Percentiles rank a stretch among this genome's conserved stretches.
phyloP scores from a whole-genome alignment of 2,329 filamentous ascomycete species.

The Arthrobotrys sinensis region DNA sequence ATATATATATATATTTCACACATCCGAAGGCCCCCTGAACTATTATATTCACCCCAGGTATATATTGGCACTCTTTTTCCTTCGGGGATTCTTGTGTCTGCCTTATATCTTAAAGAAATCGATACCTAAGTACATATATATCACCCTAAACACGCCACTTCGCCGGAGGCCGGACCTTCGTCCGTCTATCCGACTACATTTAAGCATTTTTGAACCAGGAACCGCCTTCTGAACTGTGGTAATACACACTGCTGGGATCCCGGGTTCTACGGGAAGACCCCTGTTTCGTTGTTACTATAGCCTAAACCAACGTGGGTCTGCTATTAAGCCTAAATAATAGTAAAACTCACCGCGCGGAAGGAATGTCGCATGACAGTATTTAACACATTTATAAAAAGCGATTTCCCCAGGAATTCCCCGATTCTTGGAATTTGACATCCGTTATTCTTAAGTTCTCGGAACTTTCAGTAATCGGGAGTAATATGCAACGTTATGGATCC shows the following conservation, averaged over 20 bases:
- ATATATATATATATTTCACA: too few relatives aligned
- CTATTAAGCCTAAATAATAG: slow-evolving; percentile 24
- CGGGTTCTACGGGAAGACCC: slow-evolving; percentile 1
- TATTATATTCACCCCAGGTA: too few relatives aligned
- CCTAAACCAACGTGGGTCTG: slow-evolving; percentile 1
- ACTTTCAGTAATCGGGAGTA: neutral
- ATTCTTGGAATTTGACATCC: neutral
- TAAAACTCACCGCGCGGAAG: slow-evolving; percentile 7
- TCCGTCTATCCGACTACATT: too few relatives aligned
- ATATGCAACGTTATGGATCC: slow-evolving; percentile 48
- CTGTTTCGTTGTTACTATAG: slow-evolving; percentile 8
- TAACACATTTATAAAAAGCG: neutral
- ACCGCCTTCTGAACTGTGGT: neutral
- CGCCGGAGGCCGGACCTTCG: too few relatives aligned
- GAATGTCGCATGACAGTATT: slow-evolving; percentile 12
- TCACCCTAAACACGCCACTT: too few relatives aligned
- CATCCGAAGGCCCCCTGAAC: too few relatives aligned
- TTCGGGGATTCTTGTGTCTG: too few relatives aligned
- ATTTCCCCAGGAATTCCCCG: neutral
- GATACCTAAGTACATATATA: too few relatives aligned
- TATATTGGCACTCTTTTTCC: too few relatives aligned
- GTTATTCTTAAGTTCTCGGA: neutral
- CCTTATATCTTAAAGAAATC: too few relatives aligned
- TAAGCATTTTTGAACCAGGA: too few relatives aligned
- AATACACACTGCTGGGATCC: neutral